phyloP scores from a whole-genome alignment of 2,329 filamentous ascomycete genomes.

The Colletotrichum somersetense region DNA sequence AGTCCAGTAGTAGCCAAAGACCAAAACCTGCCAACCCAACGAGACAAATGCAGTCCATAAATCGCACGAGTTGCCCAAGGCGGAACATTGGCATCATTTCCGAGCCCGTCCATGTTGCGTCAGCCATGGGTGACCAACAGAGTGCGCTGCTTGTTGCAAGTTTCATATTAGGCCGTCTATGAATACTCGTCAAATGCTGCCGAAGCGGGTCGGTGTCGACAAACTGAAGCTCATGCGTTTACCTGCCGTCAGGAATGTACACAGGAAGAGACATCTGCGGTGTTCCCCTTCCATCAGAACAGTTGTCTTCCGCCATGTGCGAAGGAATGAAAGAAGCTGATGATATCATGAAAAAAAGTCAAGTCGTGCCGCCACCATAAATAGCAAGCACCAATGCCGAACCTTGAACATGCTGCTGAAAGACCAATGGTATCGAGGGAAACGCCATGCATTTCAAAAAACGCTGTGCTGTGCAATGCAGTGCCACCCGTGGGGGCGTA shows the following conservation, averaged over 20 bases:
- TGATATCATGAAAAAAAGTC: slow-evolving; percentile 22
- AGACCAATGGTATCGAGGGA: slow-evolving; percentile 59
- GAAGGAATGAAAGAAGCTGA: slow-evolving; percentile 12
- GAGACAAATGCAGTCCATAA: neutral
- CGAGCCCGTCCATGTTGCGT: neutral
- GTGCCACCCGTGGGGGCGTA: slow-evolving; percentile 47
- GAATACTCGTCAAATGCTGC: neutral
- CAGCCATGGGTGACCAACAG: neutral
- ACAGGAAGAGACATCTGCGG: neutral
- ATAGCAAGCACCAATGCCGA: slow-evolving; percentile 40
- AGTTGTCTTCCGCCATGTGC: neutral
- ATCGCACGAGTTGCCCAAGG: neutral
- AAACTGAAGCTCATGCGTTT: neutral
- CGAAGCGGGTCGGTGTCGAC: neutral
- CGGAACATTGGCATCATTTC: neutral
- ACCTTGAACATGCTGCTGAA: slow-evolving; percentile 42
- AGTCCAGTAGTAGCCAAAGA: slow-evolving; percentile 6
- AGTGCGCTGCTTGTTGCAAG: neutral
- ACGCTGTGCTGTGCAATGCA: slow-evolving; percentile 59
- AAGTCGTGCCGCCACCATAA: slow-evolving; percentile 35
- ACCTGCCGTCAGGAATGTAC: neutral
- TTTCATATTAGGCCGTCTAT: neutral
- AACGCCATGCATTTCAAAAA: slow-evolving; percentile 56
- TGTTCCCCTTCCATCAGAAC: neutral
- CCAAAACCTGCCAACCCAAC: neutral